phyloP scores from a whole-genome alignment of 306 rosid species.

The Sindora glabra region DNA sequence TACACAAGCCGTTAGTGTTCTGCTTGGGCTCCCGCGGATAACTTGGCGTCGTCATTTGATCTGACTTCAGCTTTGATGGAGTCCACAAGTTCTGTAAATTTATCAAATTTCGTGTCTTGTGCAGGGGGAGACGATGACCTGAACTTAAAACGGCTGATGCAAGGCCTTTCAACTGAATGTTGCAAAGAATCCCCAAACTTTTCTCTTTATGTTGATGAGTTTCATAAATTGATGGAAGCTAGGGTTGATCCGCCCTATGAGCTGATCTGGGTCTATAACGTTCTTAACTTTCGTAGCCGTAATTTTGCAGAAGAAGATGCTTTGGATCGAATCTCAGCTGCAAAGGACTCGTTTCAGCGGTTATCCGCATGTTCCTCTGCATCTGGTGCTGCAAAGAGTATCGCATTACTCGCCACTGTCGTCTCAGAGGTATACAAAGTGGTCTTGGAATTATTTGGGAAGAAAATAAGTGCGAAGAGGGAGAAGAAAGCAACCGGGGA shows the following conservation, averaged over 20 bases:
- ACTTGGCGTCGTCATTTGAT: background rate
- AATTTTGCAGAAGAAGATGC: conserved; percentile 28
- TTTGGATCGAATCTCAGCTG: conserved; percentile 41
- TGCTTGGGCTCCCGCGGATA: background rate
- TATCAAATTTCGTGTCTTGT: conserved; percentile 4
- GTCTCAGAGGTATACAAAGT: conserved; percentile 32
- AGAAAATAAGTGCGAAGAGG: conserved; percentile 37
- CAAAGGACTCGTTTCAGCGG: conserved; percentile 43
- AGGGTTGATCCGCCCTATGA: conserved; percentile 58
- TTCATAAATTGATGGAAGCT: conserved; percentile 50
- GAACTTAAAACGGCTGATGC: conserved; percentile 40
- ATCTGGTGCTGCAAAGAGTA: conserved; percentile 37
- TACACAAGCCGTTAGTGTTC: background rate
- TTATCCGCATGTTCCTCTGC: conserved; percentile 46
- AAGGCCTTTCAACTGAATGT: conserved; percentile 34
- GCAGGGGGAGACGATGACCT: conserved; percentile 32
- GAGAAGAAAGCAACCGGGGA: conserved; percentile 62
- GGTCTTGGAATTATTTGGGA: conserved; percentile 30
- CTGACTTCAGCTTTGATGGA: conserved; percentile 24
- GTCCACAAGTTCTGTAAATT: conserved; percentile 1
- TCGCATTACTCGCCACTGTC: conserved; percentile 58
- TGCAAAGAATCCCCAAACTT: conserved; percentile 18
- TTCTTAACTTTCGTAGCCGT: conserved; percentile 31
- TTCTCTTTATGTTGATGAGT: conserved; percentile 23
- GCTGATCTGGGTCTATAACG: conserved; percentile 64